Evolutionary conservation across 1,139 yeast genomes (phyloP).

Genomic region (Sugiyamaella sp.): DNA sequence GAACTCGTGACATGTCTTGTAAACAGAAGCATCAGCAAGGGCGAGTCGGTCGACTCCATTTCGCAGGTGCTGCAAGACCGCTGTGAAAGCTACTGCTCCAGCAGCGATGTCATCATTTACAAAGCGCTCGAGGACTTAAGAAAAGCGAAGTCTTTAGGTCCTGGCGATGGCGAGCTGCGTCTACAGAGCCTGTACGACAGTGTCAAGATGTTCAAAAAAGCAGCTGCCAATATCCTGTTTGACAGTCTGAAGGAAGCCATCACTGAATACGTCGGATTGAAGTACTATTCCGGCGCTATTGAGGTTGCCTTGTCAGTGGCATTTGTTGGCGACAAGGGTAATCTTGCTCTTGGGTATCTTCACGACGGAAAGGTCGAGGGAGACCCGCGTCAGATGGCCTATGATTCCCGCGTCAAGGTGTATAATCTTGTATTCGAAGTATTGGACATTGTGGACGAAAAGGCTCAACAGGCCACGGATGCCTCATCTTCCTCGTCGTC

Average conservation of each 20-base stretch:
- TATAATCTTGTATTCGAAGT: constrained; percentile 77
- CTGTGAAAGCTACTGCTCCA: constrained; percentile 93
- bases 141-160: constrained; percentile 72
- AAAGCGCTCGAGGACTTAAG: constrained; percentile 92
- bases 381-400: constrained; percentile 52
- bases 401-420: constrained; percentile 56
- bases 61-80: constrained; percentile 88
- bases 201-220: constrained; percentile 73
- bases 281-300: constrained; percentile 83
- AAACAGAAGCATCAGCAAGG: constrained; percentile 82
- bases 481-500: constrained; percentile 29
- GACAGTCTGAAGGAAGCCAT: constrained; percentile 85
- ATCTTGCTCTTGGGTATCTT: constrained; percentile 57
- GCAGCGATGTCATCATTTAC: constrained; percentile 90
- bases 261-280: constrained; percentile 73
- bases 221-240: constrained; percentile 73
- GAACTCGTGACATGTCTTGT: constrained; percentile 88
- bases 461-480: constrained; percentile 56
- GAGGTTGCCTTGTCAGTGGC: constrained; percentile 82
- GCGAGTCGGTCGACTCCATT: constrained; percentile 91
- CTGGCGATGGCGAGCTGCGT: constrained; percentile 68
- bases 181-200: constrained; percentile 74
- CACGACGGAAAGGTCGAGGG: constrained; percentile 52
- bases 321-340: constrained; percentile 62
- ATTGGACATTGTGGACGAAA: constrained; percentile 69